These are phyloP conservation scores for Mycena sanguinolenta DNA, from an alignment of 768 basidiomycete species.

Conservation along the genomic window DNA sequence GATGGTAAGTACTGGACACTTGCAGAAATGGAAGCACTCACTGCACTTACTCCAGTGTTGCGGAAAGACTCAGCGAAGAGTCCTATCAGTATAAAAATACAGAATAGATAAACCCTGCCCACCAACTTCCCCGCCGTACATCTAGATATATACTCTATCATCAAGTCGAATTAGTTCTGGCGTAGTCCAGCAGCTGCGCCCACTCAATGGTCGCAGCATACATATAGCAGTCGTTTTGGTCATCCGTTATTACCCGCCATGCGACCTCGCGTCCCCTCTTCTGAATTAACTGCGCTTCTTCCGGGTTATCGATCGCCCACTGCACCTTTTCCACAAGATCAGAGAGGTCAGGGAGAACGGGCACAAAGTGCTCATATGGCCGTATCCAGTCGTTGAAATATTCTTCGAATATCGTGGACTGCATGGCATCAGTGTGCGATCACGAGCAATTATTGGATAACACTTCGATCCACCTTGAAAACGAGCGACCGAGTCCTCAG, in stretches of 20 bases:
- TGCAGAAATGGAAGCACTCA: no score
- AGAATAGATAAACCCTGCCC: no score
- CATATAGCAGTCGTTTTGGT: slow-evolving; percentile 23
- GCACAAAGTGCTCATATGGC: background rate
- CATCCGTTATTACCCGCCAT: slow-evolving; percentile 7
- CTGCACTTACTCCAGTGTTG: no score
- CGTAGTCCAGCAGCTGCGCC: background rate
- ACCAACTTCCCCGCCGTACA: no score
- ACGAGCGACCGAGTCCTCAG: slow-evolving; percentile 11
- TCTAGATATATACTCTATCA: no score
- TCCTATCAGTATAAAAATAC: no score
- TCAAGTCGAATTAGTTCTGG: no score
- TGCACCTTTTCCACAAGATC: background rate
- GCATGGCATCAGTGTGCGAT: background rate
- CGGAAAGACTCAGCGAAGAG: no score
- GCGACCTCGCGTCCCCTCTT: slow-evolving; percentile 5
- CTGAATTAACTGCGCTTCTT: slow-evolving; percentile 21
- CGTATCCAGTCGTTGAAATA: background rate
- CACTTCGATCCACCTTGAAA: slow-evolving; percentile 19
- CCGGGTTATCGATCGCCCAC: background rate
- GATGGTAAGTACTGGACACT: no score
- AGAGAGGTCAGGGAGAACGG: slow-evolving; percentile 4
- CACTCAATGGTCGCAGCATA: background rate
- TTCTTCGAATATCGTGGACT: background rate
- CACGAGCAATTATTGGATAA: no score